Conservation (phyloP, 805 yeast species). For the Wickerhamomyces subpelliculosus region DNA sequence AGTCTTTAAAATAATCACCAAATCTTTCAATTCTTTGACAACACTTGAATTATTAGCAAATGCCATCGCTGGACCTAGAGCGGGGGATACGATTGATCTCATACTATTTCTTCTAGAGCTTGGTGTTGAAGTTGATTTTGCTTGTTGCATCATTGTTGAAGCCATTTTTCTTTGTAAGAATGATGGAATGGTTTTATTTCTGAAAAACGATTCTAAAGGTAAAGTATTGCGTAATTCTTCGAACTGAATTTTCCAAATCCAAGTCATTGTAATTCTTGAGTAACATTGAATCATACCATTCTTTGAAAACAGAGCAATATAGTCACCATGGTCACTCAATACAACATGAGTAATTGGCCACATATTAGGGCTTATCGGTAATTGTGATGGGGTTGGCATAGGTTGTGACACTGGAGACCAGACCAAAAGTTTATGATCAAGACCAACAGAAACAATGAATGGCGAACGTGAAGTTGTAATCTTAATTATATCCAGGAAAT, state of each 20-base stretch:
- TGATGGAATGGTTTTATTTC: conserved; percentile 45
- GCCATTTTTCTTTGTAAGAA: conserved; percentile 28
- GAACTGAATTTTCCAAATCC: conserved; percentile 44
- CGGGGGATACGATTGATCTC: conserved; percentile 21
- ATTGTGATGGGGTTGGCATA: conserved; percentile 37
- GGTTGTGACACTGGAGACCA: conserved; percentile 64
- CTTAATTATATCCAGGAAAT: conserved; percentile 55
- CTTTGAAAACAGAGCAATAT: conserved; percentile 47
- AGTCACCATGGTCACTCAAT: conserved; percentile 52
- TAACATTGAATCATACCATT: conserved; percentile 51
- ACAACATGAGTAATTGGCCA: conserved; percentile 60
- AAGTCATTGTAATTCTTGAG: conserved; percentile 46
- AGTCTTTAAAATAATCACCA: conserved; percentile 42
- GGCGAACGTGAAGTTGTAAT: conserved; percentile 54
- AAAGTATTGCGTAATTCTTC: conserved; percentile 29
- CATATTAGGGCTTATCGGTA: conserved; percentile 35
- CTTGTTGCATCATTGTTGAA: conserved; percentile 11
- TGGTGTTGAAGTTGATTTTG: conserved; percentile 6
- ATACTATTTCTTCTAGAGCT: conserved; percentile 28
- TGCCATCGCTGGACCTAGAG: conserved; percentile 13
- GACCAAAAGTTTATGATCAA: conserved; percentile 63
- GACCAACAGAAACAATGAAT: conserved; percentile 61
- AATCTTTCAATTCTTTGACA: conserved; percentile 26
- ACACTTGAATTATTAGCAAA: conserved; percentile 18
- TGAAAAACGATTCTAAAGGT: conserved; percentile 54